Evolutionary conservation across 1,284 basidiomycete species (phyloP), one percentile per base, ranked within the genome.

Genomic region (Gymnopus androsaceus): DNA sequence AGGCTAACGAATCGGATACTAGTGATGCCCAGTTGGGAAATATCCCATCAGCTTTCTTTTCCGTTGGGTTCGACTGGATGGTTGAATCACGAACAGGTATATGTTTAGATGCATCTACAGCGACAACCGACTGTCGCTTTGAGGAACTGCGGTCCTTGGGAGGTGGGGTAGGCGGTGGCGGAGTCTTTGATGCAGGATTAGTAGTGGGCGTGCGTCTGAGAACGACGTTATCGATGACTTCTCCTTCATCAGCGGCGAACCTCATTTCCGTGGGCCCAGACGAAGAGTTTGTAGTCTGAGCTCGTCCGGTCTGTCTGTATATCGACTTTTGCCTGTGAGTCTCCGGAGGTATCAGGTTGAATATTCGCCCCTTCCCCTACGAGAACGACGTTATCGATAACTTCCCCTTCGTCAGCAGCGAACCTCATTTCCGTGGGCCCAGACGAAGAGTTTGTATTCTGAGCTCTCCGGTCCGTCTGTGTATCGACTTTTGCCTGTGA

Each of bases 341-440:
- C 38, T 19, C 19, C 19, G 4, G 7, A 25, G 21, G 40, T 12
- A 21, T 34, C 42, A 28, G 54, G 19, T 14, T 28, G 51, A 14
- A 54, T 25, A n/a, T n/a, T n/a, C n/a, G n/a, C n/a, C n/a, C n/a
- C n/a, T n/a, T n/a, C n/a, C n/a, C n/a, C n/a, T n/a, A n/a, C n/a
- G 2, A 45, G 33, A 11, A 53, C 42, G 28, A 46, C 33, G 19
- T 53, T n/a, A n/a, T 53, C 51, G 8, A 57, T 57, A 7, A 37
- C 27, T n/a, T 42, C 51, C 4, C 56, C 56, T 30, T 47, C 45
- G n/a, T 54, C 51, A 4, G 51, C 51, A 14, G 56, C 56, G 28
- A 57, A 57, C 7, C 49, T 48, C 46, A 57, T 37, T 36, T 52
- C 38, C 17, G 56, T 57, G 7, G 46, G 56, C 14, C 56, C 51